Evolutionary conservation across 1,284 basidiomycete species (phyloP), one percentile per base, ranked within the genome.

Genomic region (Hypsizygus ulmarius): DNA sequence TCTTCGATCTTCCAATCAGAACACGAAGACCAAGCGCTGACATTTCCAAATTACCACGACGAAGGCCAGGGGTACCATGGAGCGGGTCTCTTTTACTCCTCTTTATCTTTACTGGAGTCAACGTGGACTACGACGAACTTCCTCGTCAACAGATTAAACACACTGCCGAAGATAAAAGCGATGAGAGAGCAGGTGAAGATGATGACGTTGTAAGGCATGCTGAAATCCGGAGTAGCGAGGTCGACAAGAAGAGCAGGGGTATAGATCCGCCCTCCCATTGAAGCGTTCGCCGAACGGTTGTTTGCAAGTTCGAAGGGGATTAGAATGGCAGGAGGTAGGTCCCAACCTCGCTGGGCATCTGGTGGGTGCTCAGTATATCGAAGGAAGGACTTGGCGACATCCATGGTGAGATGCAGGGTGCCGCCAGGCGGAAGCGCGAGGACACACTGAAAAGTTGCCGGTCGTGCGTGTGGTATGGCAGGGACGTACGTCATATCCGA

Each of bases 161-260:
- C 71, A 56, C 83, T 90, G 34, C 96, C 96, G 66, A 99, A 98
- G 53, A 96, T 87, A 52, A 98, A 81, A 29, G 96, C 94, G 52
- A 95, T 81, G 40, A 97, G 73, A 7, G 93, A 94, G 61, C 86
- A 92, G 48, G 84, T 93, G 75, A 97, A 88, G 61, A 97, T 96
- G 67, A 98, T 98, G 53, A 98, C 95, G 68, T 98, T 99, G 72
- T 98, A 99, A 9, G 96, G 95, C 94, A 99, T 98, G 62, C 90
- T 95, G 68, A 99, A 99, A 70, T 99, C 96, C 0, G 97, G 97
- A 6, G 93, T 95, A 6, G 96, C 90, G 18, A 97, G 77, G 64
- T 97, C 92, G 35, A 97, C 82, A 19, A 99, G 79, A 14, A 93
- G 75, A 9, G 87, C 78, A 0, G 82, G 74, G 1, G 92, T 92